Conservation (phyloP, 768 basidiomycete genomes). For the Trametes cinnabarina region DNA sequence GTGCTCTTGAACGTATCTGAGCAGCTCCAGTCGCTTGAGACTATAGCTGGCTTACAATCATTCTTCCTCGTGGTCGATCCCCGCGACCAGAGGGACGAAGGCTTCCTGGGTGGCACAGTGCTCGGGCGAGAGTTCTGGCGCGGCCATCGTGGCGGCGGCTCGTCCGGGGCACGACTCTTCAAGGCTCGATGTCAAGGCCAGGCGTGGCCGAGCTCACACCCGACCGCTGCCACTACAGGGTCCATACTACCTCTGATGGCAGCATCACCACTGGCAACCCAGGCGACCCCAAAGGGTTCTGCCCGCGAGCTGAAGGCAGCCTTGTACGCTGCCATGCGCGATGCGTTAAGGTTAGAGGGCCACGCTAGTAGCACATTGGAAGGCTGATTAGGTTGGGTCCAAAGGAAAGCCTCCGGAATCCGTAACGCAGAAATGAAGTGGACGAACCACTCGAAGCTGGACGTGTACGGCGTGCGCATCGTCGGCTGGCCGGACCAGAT, state of each 20-base stretch:
- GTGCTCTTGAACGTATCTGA: constrained; percentile 50
- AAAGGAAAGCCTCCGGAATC: constrained; percentile 53
- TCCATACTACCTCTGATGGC: not conserved
- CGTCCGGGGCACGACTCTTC: constrained; percentile 55
- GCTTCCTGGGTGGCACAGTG: constrained; percentile 63
- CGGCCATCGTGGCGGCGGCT: constrained; percentile 56
- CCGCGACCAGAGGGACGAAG: constrained; percentile 41
- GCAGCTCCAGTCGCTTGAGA: constrained; percentile 52
- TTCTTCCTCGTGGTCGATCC: constrained; percentile 64
- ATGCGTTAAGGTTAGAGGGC: constrained; percentile 52
- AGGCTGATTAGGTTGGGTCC: not conserved
- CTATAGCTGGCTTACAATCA: constrained; percentile 53
- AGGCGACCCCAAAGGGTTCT: constrained; percentile 6
- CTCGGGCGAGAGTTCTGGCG: constrained; percentile 67
- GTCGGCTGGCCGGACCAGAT: constrained; percentile 63
- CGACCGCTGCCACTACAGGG: not conserved
- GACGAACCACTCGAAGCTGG: constrained; percentile 61
- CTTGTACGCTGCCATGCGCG: constrained; percentile 54
- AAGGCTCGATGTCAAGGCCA: constrained; percentile 42
- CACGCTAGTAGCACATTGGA: too few species aligned
- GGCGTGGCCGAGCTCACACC: not conserved
- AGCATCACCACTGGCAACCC: not conserved
- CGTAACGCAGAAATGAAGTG: constrained; percentile 76
- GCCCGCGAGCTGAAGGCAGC: constrained; percentile 47
- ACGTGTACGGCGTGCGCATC: constrained; percentile 55